phyloP scores from a whole-genome alignment of 495 filamentous ascomycete genomes.

The Cladorrhinum samala region DNA sequence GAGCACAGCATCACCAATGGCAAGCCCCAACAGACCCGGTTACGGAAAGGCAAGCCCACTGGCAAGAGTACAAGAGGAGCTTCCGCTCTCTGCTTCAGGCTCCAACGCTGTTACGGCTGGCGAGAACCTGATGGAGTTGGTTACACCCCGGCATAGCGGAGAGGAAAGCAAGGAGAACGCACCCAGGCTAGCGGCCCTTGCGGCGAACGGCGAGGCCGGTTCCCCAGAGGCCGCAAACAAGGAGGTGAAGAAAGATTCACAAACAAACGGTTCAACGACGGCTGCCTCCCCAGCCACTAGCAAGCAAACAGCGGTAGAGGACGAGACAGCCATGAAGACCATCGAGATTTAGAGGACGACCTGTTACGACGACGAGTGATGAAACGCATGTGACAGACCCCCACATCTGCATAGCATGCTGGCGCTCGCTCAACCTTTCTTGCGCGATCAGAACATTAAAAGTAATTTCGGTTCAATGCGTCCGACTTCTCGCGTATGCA shows the following conservation, averaged over 20 bases:
- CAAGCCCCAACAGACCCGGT: constrained; percentile 47
- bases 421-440: background rate
- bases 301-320: constrained; percentile 17
- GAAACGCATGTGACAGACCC: background rate
- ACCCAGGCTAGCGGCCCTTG: constrained; percentile 23
- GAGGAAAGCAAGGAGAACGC: constrained; percentile 36
- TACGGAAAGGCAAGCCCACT: constrained; percentile 48
- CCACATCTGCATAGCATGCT: background rate
- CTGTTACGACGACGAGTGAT: constrained; percentile 9
- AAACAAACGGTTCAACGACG: constrained; percentile 6
- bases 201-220: constrained; percentile 26
- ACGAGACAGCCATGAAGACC: constrained; percentile 50
- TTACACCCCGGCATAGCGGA: constrained; percentile 45
- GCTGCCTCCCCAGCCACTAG: background rate
- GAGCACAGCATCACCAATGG: constrained; percentile 43
- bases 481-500: background rate
- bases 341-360: constrained; percentile 45
- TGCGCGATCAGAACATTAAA: background rate
- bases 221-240: constrained; percentile 15
- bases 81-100: constrained; percentile 11
- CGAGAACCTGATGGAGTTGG: constrained; percentile 40
- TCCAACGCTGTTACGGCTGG: background rate
- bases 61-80: constrained; percentile 48
- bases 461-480: background rate
- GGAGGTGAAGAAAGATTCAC: constrained; percentile 14